A percentile compares a stretch with the other conserved stretches of the same genome.
phyloP scores from a whole-genome alignment of 176 grass and related monocot genomes.

The Tillandsia fasciculata region DNA sequence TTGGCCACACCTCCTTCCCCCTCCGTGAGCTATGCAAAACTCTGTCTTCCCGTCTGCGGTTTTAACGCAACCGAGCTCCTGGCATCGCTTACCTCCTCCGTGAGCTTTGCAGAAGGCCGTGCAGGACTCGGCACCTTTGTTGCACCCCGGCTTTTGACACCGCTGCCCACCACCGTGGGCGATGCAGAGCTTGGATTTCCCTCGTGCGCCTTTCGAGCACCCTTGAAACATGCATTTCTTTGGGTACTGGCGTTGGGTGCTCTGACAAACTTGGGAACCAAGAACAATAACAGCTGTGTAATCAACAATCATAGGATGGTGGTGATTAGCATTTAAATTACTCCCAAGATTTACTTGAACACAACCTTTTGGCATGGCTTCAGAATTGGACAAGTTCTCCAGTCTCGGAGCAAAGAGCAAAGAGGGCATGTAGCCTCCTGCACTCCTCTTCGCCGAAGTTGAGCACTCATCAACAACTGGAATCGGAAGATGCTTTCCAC shows the following conservation, averaged over 20 bases:
- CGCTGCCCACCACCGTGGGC: constrained; percentile 63
- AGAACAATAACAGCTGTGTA: constrained; percentile 32
- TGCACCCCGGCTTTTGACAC: constrained; percentile 66
- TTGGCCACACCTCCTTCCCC: constrained; percentile 51
- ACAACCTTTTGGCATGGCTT: not conserved
- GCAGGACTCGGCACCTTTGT: constrained; percentile 60
- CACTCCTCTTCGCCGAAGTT: constrained; percentile 49
- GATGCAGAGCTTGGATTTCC: constrained; percentile 59
- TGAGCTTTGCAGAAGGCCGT: constrained; percentile 72
- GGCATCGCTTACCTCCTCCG: constrained; percentile 57
- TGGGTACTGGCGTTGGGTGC: constrained; percentile 28
- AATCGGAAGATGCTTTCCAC: constrained; percentile 28
- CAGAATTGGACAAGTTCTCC: not conserved
- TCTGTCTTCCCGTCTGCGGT: constrained; percentile 77
- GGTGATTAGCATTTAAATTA: not conserved
- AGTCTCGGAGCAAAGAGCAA: constrained; percentile 27
- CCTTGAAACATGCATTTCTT: constrained; percentile 78
- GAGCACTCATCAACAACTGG: constrained; percentile 45
- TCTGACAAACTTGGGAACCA: constrained; percentile 15
- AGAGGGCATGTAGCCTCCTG: constrained; percentile 43
- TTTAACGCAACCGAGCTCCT: constrained; percentile 64
- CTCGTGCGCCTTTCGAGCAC: constrained; percentile 59
- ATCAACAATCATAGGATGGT: constrained; percentile 26
- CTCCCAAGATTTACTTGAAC: constrained; percentile 1
- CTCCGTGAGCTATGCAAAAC: constrained; percentile 69